Evolutionary conservation across 2,329 filamentous ascomycete genomes (phyloP).

Genomic region (Raffaelea deltoideospora): DNA sequence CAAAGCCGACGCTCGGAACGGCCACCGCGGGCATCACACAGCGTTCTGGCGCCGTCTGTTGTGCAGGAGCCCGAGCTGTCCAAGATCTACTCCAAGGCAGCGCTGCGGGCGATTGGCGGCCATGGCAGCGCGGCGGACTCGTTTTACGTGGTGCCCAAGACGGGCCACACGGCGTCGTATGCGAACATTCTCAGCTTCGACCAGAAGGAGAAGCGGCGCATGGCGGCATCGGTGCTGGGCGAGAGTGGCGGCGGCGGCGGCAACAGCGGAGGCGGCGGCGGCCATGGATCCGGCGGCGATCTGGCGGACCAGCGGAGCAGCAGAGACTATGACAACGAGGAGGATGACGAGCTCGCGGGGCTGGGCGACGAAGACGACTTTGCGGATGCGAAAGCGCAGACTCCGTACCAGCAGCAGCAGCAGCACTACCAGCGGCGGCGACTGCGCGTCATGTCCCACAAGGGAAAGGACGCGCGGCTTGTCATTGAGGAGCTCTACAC

Average conservation of each 20-base stretch:
- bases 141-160: constrained; percentile 90
- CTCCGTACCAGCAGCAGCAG: constrained; percentile 18
- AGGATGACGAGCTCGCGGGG: constrained; percentile 22
- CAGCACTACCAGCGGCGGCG: constrained; percentile 6
- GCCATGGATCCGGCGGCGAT: not conserved
- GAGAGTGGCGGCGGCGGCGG: not conserved
- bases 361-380: constrained; percentile 74
- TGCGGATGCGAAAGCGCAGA: constrained; percentile 55
- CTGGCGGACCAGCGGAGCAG: not conserved
- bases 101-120: constrained; percentile 62
- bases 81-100: constrained; percentile 72
- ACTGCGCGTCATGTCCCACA: constrained; percentile 18
- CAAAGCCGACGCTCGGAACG: constrained; percentile 20
- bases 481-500: constrained; percentile 76
- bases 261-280: not conserved
- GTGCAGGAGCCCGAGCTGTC: constrained; percentile 57
- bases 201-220: constrained; percentile 48
- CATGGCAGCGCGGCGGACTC: constrained; percentile 51
- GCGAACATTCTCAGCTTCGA: constrained; percentile 69
- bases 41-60: constrained; percentile 13
- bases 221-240: constrained; percentile 32
- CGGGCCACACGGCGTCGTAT: constrained; percentile 83
- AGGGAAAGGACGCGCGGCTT: constrained; percentile 38
- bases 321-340: not conserved
- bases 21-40: not conserved